Evolutionary conservation across 1,139 yeast genomes (phyloP), one percentile per base, ranked within the genome.

Genomic region (Lodderomyces oxycetoniae): DNA sequence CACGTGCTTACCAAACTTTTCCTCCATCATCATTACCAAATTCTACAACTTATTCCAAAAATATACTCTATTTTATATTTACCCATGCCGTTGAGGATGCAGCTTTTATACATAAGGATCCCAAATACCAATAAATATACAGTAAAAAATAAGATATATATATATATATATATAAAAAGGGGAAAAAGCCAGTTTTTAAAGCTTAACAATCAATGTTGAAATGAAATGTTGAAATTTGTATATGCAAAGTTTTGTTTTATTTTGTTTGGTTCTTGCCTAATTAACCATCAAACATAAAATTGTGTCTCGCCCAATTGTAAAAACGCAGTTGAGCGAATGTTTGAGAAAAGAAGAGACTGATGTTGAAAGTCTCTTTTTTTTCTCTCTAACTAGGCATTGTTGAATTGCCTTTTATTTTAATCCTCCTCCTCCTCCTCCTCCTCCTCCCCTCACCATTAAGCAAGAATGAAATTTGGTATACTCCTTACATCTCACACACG

Each of bases 351-450:
- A 16, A 15, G 26, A 16, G 15, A 30, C 32, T 30, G 19, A 22
- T 30, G 32, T 30, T 30, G 32, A 30, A 30, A 30, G 32, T 30
- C 15, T 4, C 3, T 6, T 15, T 17, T 28, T 28, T 28, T 12
- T 11, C 5, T 6, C 4, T 16, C 14, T 4, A n/a, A n/a, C 4
- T n/a, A 5, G 24, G 20, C 31, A 20, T 28, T 28, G 31, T 28
- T 28, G 31, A 28, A 28, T 20, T 4, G 25, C 12, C 17, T 7
- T 28, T 7, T 17, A 17, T 17, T 8, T n/a, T 17, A 4, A 17
- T 28, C 22, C 16, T 9, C 5, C 4, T 28, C 23, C 20, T 7
- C 13, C 11, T 19, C 6, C 8, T 13, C 10, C 14, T 5, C n/a
- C 29, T n/a, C 29, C 14, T 4, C 7, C 7, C n/a, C 8, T 5